These are phyloP conservation scores for Phytopythium aichiense DNA, from an alignment of 352 stramenopile species.

Conservation along the genomic window DNA sequence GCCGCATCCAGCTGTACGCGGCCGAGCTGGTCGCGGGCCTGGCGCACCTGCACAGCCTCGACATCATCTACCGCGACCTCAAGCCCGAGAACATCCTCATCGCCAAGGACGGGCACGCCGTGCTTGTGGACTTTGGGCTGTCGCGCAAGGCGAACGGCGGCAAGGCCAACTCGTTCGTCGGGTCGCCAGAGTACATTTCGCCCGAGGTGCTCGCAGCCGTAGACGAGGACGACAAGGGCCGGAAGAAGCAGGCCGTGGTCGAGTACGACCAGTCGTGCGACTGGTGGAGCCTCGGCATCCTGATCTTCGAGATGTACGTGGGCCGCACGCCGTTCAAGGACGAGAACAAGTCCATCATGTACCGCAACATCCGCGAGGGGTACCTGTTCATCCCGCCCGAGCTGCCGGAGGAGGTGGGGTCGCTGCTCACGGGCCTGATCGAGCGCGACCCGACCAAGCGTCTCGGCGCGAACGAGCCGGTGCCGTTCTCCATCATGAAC, in stretches of 20 bases:
- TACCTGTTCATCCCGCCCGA: conserved; percentile 77
- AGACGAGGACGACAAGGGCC: conserved; percentile 28
- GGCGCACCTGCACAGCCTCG: conserved; percentile 86
- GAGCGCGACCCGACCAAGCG: conserved; percentile 68
- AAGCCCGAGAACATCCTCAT: conserved; percentile 89
- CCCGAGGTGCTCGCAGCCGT: conserved; percentile 85
- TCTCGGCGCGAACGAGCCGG: conserved; percentile 67
- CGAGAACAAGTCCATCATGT: conserved; percentile 90
- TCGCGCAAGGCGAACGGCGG: conserved; percentile 42
- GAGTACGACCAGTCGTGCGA: conserved; percentile 82
- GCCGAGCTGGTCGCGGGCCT: conserved; percentile 79
- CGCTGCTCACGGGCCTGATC: conserved; percentile 73
- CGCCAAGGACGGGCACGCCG: conserved; percentile 84
- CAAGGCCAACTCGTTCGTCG: conserved; percentile 74
- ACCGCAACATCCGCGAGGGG: conserved; percentile 87
- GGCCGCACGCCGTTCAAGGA: conserved; percentile 92
- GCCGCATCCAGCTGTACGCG: conserved; percentile 81
- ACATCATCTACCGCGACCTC: conserved; percentile 88
- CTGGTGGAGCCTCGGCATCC: conserved; percentile 89
- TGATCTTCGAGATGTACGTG: conserved; percentile 90
- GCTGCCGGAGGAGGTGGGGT: conserved; percentile 65
- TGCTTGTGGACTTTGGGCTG: conserved; percentile 90
- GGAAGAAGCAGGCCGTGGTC: conserved; percentile 24
- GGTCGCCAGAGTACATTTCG: conserved; percentile 90
- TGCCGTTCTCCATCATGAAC: conserved; percentile 87